Conservation (phyloP, 257 asterid genomes). For the Verbascum thapsus region DNA sequence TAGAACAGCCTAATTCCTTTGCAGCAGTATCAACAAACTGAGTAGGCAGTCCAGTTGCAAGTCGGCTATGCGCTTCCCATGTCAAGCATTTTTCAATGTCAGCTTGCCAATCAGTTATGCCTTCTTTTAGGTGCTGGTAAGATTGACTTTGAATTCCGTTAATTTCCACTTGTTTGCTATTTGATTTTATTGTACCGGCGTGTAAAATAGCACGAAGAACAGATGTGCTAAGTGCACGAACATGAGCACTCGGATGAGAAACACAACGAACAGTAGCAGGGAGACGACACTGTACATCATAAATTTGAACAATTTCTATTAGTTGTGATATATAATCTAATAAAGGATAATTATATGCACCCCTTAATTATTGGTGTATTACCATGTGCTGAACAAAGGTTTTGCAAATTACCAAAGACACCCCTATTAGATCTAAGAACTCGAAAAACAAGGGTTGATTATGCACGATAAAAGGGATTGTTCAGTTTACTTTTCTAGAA, state of each 20-base stretch:
- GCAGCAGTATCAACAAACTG: conserved; percentile 79
- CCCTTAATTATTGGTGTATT: too few relatives aligned
- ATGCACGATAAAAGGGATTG: background rate
- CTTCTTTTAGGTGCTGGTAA: conserved; percentile 53
- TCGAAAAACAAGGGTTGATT: background rate
- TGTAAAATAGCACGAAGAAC: conserved; percentile 86
- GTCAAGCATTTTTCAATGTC: conserved; percentile 81
- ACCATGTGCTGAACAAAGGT: too few relatives aligned
- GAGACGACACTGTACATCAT: conserved; percentile 76
- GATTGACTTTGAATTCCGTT: conserved; percentile 48
- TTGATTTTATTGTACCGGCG: conserved; percentile 51
- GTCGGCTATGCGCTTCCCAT: conserved; percentile 93
- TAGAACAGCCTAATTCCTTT: conserved; percentile 78
- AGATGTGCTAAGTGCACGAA: conserved; percentile 93
- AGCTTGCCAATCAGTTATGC: conserved; percentile 64
- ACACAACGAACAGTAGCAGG: conserved; percentile 89
- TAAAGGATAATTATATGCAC: too few relatives aligned
- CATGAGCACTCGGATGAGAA: conserved; percentile 95
- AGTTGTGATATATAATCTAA: conserved; percentile 16
- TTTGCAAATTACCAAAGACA: too few relatives aligned
- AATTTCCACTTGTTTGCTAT: conserved; percentile 36
- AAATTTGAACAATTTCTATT: conserved; percentile 13
- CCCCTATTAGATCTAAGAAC: too few relatives aligned
- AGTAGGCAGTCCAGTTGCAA: conserved; percentile 70
- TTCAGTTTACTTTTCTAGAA: conserved; percentile 5